Evolutionary conservation across 352 stramenopile species (phyloP), one percentile per base, ranked within the genome.

Genomic region (Phytophthora tentaculata): DNA sequence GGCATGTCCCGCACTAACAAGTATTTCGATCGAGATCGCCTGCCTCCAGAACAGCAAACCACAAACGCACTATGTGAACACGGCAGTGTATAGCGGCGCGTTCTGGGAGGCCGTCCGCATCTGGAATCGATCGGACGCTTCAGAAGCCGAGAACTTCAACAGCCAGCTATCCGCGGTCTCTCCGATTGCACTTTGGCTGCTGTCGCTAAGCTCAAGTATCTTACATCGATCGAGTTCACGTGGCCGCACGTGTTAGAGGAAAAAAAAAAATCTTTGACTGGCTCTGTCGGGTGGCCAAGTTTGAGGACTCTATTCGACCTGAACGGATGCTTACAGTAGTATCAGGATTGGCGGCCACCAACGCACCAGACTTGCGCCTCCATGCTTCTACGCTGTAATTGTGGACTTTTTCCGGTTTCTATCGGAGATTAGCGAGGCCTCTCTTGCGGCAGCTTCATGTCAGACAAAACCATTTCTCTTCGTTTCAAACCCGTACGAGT

Each of bases 301-400:
- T 49, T 14, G n/a, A 50, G 44, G 44, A 0, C 14, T 22, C n/a
- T 14, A n/a, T 49, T 24, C 3, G 43, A 13, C 43, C n/a, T 13
- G 17, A 49, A 49, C 43, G 43, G 4, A 24, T 49, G 43, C 43
- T 49, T 49, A n/a, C n/a, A n/a, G n/a, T n/a, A 17, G 43, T 23
- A n/a, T 49, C 43, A 16, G 43, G 43, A n/a, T 49, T 24, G 43
- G 43, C 17, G 43, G 43, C 2, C 45, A 52, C n/a, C 45, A 52
- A 23, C 45, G 43, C 20, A 49, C n/a, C 17, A 23, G 43, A 24
- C 43, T 24, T 8, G 43, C 43, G n/a, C 43, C 17, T 5, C 17
- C 43, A 12, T 1, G 43, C 22, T 37, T 48, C 12, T 19, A 48
- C 12, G 44, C 41, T 16, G 29, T 17, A 19, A 47, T 47, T 48